These are phyloP conservation scores for Bacidia gigantensis DNA, from an alignment of 495 filamentous ascomycete genomes.

Conservation along the genomic window DNA sequence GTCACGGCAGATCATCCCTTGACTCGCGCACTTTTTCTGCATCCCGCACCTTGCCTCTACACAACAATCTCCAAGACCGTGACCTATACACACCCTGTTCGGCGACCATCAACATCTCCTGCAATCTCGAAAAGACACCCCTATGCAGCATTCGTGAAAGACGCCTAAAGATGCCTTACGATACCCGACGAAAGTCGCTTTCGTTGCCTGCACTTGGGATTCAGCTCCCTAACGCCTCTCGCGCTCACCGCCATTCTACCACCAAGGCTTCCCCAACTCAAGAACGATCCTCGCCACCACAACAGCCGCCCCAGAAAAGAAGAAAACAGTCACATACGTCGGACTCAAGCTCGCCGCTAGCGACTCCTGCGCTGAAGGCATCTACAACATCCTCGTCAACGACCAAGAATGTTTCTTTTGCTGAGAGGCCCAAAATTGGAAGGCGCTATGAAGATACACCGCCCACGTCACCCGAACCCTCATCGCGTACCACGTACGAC, in stretches of 20 bases:
- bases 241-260: constrained; percentile 49
- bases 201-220: constrained; percentile 90
- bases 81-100: constrained; percentile 8
- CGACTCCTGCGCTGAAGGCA: constrained; percentile 28
- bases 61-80: constrained; percentile 6
- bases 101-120: constrained; percentile 2
- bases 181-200: constrained; percentile 92
- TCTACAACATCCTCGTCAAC: constrained; percentile 21
- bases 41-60: constrained; percentile 8
- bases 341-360: constrained; percentile 40
- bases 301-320: constrained; percentile 63
- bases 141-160: constrained; percentile 1
- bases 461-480: constrained; percentile 63
- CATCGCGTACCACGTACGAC: constrained; percentile 51
- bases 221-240: constrained; percentile 66
- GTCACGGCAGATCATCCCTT: constrained; percentile 6
- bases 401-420: constrained; percentile 24
- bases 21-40: constrained; percentile 17
- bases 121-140: neutral
- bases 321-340: constrained; percentile 67
- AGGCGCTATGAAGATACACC: constrained; percentile 61
- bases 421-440: constrained; percentile 33
- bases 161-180: constrained; percentile 70
- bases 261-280: constrained; percentile 39
- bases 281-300: constrained; percentile 30